These are phyloP conservation scores for Moricandia moricandioides DNA, from an alignment of 345 rosid genomes.

Conservation along the genomic window DNA sequence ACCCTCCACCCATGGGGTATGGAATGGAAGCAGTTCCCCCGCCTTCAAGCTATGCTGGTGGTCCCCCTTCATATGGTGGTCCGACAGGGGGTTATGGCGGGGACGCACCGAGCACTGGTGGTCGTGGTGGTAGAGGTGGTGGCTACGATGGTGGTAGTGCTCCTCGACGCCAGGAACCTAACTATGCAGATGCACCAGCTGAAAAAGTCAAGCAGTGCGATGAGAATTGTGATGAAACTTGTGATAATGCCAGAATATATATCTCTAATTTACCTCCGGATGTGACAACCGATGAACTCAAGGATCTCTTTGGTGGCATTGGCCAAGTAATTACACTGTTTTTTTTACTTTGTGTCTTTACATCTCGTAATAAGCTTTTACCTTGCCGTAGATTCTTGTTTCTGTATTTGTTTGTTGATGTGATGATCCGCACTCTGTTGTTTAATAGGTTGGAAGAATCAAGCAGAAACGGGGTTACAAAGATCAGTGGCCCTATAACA, in stretches of 20 bases:
- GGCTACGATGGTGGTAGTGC: conserved; percentile 62
- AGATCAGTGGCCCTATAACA: conserved; percentile 98
- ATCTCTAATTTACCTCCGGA: conserved; percentile 93
- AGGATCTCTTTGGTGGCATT: conserved; percentile 94
- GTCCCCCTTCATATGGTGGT: conserved; percentile 85
- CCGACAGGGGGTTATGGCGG: conserved; percentile 60
- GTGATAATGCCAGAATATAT: conserved; percentile 93
- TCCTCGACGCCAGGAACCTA: conserved; percentile 54
- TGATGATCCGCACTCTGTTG: conserved; percentile 12
- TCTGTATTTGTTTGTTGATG: conserved; percentile 10
- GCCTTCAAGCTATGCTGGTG: conserved; percentile 83
- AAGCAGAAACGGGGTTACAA: conserved; percentile 97
- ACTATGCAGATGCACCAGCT: conserved; percentile 45
- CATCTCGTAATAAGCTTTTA: not conserved
- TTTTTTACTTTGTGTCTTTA: conserved; percentile 27
- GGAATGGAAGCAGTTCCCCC: conserved; percentile 85
- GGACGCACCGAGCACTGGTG: conserved; percentile 43
- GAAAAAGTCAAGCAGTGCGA: conserved; percentile 85
- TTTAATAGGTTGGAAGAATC: conserved; percentile 80
- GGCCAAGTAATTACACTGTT: conserved; percentile 70
- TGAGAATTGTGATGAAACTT: conserved; percentile 69
- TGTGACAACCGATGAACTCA: conserved; percentile 84
- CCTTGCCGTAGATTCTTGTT: conserved; percentile 11
- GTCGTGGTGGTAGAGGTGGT: conserved; percentile 53
- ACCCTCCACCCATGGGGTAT: conserved; percentile 63